Conservation (phyloP, 2,329 filamentous ascomycete species). For the Arthrobotrys sphaeroides region DNA sequence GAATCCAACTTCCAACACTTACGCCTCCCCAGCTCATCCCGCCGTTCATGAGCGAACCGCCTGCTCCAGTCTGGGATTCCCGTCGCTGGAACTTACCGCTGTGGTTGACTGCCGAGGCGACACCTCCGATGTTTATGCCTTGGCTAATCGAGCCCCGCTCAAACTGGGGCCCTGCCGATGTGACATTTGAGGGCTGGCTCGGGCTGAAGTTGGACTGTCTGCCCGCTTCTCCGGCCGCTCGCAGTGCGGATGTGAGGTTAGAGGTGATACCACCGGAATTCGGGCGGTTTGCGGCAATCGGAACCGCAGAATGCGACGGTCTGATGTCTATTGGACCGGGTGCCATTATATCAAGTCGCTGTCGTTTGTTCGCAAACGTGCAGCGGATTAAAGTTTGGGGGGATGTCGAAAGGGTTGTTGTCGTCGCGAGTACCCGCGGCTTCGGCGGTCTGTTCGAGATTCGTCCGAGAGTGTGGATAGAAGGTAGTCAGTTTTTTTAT, state of each 20-base stretch:
- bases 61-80: slow-evolving; percentile 63
- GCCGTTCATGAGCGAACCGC: slow-evolving; percentile 61
- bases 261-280: slow-evolving; percentile 49
- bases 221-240: slow-evolving; percentile 44
- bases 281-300: slow-evolving; percentile 35
- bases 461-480: neutral
- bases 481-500: neutral
- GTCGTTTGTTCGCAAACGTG: slow-evolving; percentile 48
- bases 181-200: slow-evolving; percentile 49
- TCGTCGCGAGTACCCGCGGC: slow-evolving; percentile 26
- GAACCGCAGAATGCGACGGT: slow-evolving; percentile 47
- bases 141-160: slow-evolving; percentile 43
- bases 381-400: slow-evolving; percentile 21
- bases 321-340: slow-evolving; percentile 54
- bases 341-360: slow-evolving; percentile 49
- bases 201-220: slow-evolving; percentile 50
- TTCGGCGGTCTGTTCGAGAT: slow-evolving; percentile 25
- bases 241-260: slow-evolving; percentile 50
- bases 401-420: slow-evolving; percentile 26
- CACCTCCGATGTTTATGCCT: slow-evolving; percentile 49
- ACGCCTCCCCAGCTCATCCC: slow-evolving; percentile 98
- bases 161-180: slow-evolving; percentile 47
- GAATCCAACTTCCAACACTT: slow-evolving; percentile 94
- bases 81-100: slow-evolving; percentile 48
- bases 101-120: slow-evolving; percentile 50